Percentiles rank a stretch among this genome's conserved stretches.
phyloP scores from a whole-genome alignment of 75 land plant genomes.

The Selaginella tamariscina region DNA sequence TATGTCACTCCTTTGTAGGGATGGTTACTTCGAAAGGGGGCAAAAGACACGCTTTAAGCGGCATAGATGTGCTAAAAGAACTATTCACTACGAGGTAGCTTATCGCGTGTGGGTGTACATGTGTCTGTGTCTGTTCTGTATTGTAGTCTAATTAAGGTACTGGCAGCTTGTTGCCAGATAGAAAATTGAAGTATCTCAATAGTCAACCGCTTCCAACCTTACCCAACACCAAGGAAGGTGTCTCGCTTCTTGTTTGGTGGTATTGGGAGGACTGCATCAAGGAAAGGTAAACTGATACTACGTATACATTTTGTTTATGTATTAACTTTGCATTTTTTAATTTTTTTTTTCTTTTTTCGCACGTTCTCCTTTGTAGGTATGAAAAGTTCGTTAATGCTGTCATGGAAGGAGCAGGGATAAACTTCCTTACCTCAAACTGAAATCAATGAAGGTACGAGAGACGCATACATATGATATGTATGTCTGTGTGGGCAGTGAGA shows the following conservation, averaged over 20 bases:
- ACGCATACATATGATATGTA: background rate
- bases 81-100: slow-evolving; percentile 60
- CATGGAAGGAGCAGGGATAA: slow-evolving; percentile 78
- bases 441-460: slow-evolving; percentile 75
- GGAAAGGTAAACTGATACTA: slow-evolving; percentile 40
- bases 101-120: background rate
- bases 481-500: background rate
- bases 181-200: slow-evolving; percentile 61
- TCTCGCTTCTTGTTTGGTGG: slow-evolving; percentile 78
- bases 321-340: background rate
- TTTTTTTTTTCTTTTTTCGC: background rate
- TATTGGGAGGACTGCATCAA: slow-evolving; percentile 93
- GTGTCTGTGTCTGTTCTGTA: slow-evolving; percentile 1
- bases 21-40: slow-evolving; percentile 96
- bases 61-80: slow-evolving; percentile 86
- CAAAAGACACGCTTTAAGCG: slow-evolving; percentile 77
- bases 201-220: slow-evolving; percentile 63
- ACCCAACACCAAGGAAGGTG: slow-evolving; percentile 62
- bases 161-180: slow-evolving; percentile 76
- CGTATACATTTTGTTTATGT: background rate
- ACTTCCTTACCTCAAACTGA: slow-evolving; percentile 56
- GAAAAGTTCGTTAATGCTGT: slow-evolving; percentile 66
- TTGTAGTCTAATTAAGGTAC: slow-evolving; percentile 8
- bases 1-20: slow-evolving; percentile 40
- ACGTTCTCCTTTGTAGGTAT: slow-evolving; percentile 42